Conservation (phyloP, 306 rosid species). For the Elaeagnus macrophylla region DNA sequence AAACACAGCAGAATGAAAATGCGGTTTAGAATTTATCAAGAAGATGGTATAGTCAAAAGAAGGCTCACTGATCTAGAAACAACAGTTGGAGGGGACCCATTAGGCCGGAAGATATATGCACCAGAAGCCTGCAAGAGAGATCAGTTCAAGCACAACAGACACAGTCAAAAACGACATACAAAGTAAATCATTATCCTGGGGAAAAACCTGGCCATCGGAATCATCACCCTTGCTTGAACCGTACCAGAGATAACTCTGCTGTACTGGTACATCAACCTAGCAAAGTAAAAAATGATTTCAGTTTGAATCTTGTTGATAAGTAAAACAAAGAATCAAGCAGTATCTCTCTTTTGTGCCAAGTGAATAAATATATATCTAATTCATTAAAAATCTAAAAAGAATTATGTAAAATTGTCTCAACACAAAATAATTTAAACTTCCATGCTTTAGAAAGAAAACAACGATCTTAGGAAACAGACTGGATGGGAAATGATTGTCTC, state of each 20-base stretch:
- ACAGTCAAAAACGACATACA: not conserved
- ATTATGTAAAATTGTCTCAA: no score
- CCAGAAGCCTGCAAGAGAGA: conserved; percentile 49
- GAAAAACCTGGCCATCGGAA: conserved; percentile 36
- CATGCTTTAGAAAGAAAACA: no score
- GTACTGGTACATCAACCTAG: conserved; percentile 80
- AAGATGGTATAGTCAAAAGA: not conserved
- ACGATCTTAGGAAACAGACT: no score
- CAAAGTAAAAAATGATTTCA: conserved; percentile 10
- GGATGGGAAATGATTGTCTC: no score
- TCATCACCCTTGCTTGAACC: conserved; percentile 28
- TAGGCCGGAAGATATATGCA: conserved; percentile 85
- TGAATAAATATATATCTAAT: not conserved
- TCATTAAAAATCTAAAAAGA: no score
- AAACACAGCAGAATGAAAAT: no score
- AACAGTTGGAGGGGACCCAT: conserved; percentile 44
- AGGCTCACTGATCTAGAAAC: conserved; percentile 75
- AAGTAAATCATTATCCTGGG: conserved; percentile 1
- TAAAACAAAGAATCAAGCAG: conserved; percentile 15
- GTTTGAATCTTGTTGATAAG: conserved; percentile 7
- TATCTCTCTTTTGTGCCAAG: not conserved
- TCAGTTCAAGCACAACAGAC: conserved; percentile 10
- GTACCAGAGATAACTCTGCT: conserved; percentile 82
- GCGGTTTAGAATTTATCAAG: not conserved
- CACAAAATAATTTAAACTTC: no score